Base-by-base conservation (phyloP, 108 stramenopile genomes). In the Cyclotella kingstonii region DNA sequence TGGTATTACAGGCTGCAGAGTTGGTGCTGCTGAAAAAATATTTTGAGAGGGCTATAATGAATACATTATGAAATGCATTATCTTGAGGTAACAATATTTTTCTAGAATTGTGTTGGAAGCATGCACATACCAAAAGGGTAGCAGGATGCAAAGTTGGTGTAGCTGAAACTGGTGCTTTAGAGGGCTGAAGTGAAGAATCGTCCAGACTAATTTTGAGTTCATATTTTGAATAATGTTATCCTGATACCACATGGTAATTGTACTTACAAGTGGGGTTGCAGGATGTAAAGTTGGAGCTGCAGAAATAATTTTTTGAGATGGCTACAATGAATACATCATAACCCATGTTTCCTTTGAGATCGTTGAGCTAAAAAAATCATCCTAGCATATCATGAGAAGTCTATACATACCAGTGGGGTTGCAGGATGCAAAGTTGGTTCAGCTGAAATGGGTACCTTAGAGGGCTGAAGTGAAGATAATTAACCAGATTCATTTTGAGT, bases 231-330 rank as follows among this genome's bases (percentile, higher is more conserved):
- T 36, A 36, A 36, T 11, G 36, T 40, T 15, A 40, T 40, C n/a
- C 2, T 40, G 39, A 15, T 4, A 40, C 14, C n/a, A 3, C n/a
- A 2, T 40, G 14, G n/a, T 15, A 4, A 8, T 18, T 3, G 15
- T 46, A 46, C 45, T 46, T 46, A 46, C 45, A 46, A 21, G 15
- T 46, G 45, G 45, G 19, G 45, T 46, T n/a, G n/a, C n/a, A n/a
- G n/a, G n/a, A n/a, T n/a, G n/a, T n/a, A n/a, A n/a, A n/a, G n/a
- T n/a, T n/a, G n/a, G n/a, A n/a, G n/a, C n/a, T n/a, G n/a, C n/a
- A n/a, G n/a, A n/a, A n/a, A n/a, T n/a, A n/a, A n/a, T n/a, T n/a
- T n/a, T n/a, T n/a, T n/a, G n/a, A n/a, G n/a, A n/a, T n/a, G n/a
- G n/a, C n/a, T n/a, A n/a, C n/a, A n/a, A n/a, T n/a, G n/a, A n/a